Evolutionary conservation across 768 basidiomycete genomes (phyloP).

Genomic region (Boletus edulis): DNA sequence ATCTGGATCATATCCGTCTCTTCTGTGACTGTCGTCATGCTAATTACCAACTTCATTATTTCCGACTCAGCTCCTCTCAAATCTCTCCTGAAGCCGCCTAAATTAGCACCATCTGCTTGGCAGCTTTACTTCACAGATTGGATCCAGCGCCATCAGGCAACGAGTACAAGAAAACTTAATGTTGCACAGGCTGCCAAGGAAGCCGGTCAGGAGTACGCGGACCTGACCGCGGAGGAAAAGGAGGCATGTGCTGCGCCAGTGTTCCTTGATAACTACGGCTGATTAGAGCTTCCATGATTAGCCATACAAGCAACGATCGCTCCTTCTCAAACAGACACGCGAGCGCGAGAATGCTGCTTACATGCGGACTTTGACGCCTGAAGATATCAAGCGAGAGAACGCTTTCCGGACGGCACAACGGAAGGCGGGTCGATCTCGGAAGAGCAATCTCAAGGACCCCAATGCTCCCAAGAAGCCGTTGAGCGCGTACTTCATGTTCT

Average conservation of each 20-base stretch:
- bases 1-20: slow-evolving; percentile 28
- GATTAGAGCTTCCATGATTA: slow-evolving; percentile 33
- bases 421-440: slow-evolving; percentile 88
- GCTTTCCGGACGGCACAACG: slow-evolving; percentile 87
- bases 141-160: slow-evolving; percentile 83
- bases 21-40: slow-evolving; percentile 28
- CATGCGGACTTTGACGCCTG: slow-evolving; percentile 85
- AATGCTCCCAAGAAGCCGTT: slow-evolving; percentile 97
- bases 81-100: slow-evolving; percentile 81
- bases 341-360: slow-evolving; percentile 82
- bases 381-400: slow-evolving; percentile 95
- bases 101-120: slow-evolving; percentile 93
- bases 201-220: slow-evolving; percentile 87
- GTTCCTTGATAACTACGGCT: slow-evolving; percentile 24
- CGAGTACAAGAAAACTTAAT: slow-evolving; percentile 82
- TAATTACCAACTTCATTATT: slow-evolving; percentile 25
- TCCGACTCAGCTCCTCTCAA: slow-evolving; percentile 57
- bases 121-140: slow-evolving; percentile 96
- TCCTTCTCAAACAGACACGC: slow-evolving; percentile 79
- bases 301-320: slow-evolving; percentile 85
- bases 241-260: slow-evolving; percentile 52
- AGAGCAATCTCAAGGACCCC: slow-evolving; percentile 94
- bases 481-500: slow-evolving; percentile 92
- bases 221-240: slow-evolving; percentile 74
- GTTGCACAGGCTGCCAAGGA: slow-evolving; percentile 95